Evolutionary conservation across 192 early-diverging fungal species (phyloP), one percentile per base, ranked within the genome.

Genomic region (Dissophora globulifera): DNA sequence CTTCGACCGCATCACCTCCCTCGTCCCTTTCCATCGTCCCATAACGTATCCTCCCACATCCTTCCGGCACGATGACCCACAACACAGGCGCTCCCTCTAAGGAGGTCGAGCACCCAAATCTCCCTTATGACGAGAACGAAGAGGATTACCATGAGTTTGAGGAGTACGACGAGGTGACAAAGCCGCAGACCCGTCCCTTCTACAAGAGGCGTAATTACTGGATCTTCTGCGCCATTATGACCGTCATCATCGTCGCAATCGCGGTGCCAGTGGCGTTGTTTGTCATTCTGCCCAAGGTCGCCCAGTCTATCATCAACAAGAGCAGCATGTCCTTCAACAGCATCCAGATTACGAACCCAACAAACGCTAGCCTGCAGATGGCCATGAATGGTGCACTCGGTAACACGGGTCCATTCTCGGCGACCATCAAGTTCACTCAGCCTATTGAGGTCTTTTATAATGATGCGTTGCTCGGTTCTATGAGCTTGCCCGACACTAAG

Each of bases 251-350:
- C 25, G 31, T 81, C n/a, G 66, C 80, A 19, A 80, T 86, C 26
- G 62, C 84, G 9, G 78, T 87, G 9, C 80, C 78, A 26, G 32
- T 89, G 4, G 62, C 69, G 22, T 54, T 87, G 27, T 86, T 86
- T 47, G 86, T 89, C 3, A 64, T 83, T 48, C 74, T 86, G 59
- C 86, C 87, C 23, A 76, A 79, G 49, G 79, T 89, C 33, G 83
- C 84, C 23, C 85, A 87, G 66, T 29, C 23, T 9, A 74, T 75
- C 47, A 59, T 87, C 40, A 84, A 85, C 54, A 55, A 80, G 29
- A 62, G 78, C 42, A 50, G 50, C 43, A 78, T 87, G 49, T 43
- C 54, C 19, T 82, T 82, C 70, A 43, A 45, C 7, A 42, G 23
- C 38, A 69, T 81, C 23, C 63, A 74, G 54, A 82, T 69, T 42